phyloP scores from a whole-genome alignment of 2,329 filamentous ascomycete genomes.

The Ambrosiella xylebori region DNA sequence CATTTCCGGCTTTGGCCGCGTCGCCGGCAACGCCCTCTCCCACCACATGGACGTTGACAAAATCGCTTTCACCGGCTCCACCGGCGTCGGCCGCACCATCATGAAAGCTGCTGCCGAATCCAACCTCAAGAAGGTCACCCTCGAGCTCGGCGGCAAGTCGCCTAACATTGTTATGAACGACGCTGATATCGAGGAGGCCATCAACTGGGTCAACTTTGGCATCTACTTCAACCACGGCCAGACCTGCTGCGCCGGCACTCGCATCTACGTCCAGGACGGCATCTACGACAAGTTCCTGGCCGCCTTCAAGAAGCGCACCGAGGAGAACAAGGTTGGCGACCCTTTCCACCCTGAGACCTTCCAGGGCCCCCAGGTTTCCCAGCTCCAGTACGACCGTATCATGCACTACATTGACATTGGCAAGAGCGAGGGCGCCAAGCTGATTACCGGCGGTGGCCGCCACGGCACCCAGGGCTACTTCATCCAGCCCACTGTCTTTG shows the following conservation, averaged over 20 bases:
- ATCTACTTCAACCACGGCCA: slow-evolving; percentile 40
- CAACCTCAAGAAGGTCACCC: slow-evolving; percentile 45
- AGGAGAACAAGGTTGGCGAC: slow-evolving; percentile 22
- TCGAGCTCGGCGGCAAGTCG: slow-evolving; percentile 53
- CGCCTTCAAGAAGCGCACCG: slow-evolving; percentile 33
- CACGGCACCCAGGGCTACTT: slow-evolving; percentile 20
- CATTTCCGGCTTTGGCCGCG: slow-evolving; percentile 49
- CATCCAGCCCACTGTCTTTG: slow-evolving; percentile 19
- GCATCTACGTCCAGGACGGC: slow-evolving; percentile 37
- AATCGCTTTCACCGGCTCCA: slow-evolving; percentile 62
- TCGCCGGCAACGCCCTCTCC: slow-evolving; percentile 49
- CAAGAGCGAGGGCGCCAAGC: slow-evolving; percentile 21
- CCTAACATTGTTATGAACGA: slow-evolving; percentile 49
- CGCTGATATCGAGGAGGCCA: slow-evolving; percentile 44
- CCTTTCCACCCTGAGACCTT: slow-evolving; percentile 20
- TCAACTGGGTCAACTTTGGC: slow-evolving; percentile 30
- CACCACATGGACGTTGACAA: slow-evolving; percentile 53
- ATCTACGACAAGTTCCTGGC: slow-evolving; percentile 40
- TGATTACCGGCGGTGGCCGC: slow-evolving; percentile 18
- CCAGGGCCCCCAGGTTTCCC: slow-evolving; percentile 33
- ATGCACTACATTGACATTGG: slow-evolving; percentile 28
- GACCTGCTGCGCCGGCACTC: slow-evolving; percentile 40
- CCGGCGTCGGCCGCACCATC: slow-evolving; percentile 51
- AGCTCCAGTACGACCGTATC: slow-evolving; percentile 31
- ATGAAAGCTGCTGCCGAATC: slow-evolving; percentile 53